A percentile compares a stretch with the other conserved stretches of the same genome.
Evolutionary conservation across 768 basidiomycete species (phyloP).

Genomic region (Guyanaporus albipodus): DNA sequence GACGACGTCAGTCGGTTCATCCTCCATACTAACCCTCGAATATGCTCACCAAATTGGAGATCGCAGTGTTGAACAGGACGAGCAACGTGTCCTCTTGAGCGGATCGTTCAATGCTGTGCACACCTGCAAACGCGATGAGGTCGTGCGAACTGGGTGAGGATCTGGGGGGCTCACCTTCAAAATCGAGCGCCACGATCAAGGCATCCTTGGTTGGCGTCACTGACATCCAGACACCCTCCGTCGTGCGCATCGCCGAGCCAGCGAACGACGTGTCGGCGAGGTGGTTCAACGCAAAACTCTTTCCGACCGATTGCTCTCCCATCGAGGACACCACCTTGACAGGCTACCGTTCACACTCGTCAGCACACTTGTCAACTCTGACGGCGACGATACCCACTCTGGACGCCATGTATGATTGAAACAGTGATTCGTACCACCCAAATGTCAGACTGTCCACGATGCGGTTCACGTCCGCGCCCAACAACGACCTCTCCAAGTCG

Average conservation of each 20-base stretch:
- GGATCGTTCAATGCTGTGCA: slow-evolving; percentile 61
- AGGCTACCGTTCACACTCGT: slow-evolving; percentile 34
- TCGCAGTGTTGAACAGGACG: slow-evolving; percentile 61
- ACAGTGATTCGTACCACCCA: slow-evolving; percentile 64
- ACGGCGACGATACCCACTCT: slow-evolving; percentile 34
- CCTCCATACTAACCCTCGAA: too few relatives aligned
- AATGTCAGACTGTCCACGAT: slow-evolving; percentile 54
- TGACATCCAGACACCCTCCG: slow-evolving; percentile 67
- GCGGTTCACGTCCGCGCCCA: slow-evolving; percentile 56
- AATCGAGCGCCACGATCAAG: slow-evolving; percentile 57
- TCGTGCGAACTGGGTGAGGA: not conserved
- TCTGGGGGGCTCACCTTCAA: slow-evolving; percentile 43
- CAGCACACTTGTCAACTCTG: rapidly evolving
- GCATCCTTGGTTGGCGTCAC: slow-evolving; percentile 54
- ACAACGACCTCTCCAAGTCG: slow-evolving; percentile 46
- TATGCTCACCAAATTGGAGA: slow-evolving; percentile 58
- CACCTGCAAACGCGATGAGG: slow-evolving; percentile 32
- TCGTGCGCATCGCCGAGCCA: slow-evolving; percentile 63
- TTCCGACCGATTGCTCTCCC: slow-evolving; percentile 67
- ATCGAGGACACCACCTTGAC: slow-evolving; percentile 65
- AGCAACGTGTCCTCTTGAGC: slow-evolving; percentile 61
- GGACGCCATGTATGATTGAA: slow-evolving; percentile 57
- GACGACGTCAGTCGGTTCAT: too few relatives aligned
- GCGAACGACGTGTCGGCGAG: slow-evolving; percentile 62
- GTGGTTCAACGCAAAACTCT: slow-evolving; percentile 57